Percentiles rank a stretch among this genome's conserved stretches.
phyloP scores from a whole-genome alignment of 495 filamentous ascomycete species.

The Hypoxylon perforatum region DNA sequence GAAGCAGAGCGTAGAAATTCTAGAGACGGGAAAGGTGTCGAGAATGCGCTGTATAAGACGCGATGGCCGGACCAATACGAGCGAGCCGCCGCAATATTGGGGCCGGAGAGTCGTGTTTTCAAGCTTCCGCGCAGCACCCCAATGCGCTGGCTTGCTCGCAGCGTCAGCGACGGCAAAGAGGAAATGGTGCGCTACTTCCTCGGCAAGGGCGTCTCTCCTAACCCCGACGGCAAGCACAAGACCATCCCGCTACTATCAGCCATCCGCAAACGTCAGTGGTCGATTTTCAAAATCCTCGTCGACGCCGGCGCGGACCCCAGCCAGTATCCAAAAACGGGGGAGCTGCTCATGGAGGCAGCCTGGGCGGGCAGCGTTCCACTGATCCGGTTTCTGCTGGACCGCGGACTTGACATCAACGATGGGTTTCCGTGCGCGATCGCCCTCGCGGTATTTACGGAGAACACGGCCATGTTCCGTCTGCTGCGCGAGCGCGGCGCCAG shows the following conservation, averaged over 20 bases:
- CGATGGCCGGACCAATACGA: slow-evolving; percentile 7
- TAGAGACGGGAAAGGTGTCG: not conserved
- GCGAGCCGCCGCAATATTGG: slow-evolving; percentile 4
- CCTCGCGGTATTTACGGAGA: slow-evolving; percentile 12
- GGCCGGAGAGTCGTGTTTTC: not conserved
- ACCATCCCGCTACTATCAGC: not conserved
- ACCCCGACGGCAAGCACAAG: not conserved
- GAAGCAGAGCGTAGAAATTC: not conserved
- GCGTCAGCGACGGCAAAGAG: not conserved
- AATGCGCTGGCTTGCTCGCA: not conserved
- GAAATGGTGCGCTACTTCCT: slow-evolving; percentile 16
- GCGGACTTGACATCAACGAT: slow-evolving; percentile 12
- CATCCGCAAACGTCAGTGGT: not conserved
- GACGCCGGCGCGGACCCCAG: slow-evolving; percentile 16
- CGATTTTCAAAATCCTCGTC: slow-evolving; percentile 6
- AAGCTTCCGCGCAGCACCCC: not conserved
- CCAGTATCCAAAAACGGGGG: not conserved
- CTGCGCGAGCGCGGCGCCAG: slow-evolving; percentile 25
- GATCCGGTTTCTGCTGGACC: slow-evolving; percentile 9
- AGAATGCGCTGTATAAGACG: not conserved
- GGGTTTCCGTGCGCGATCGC: slow-evolving; percentile 21
- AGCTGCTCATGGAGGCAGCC: slow-evolving; percentile 8
- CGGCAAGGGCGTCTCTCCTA: not conserved
- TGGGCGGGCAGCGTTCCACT: not conserved
- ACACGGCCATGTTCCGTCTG: slow-evolving; percentile 18